Percentiles rank a stretch among this genome's conserved stretches.
These are phyloP conservation scores for Apocynum venetum DNA, from an alignment of 257 asterid genomes.

Conservation along the genomic window DNA sequence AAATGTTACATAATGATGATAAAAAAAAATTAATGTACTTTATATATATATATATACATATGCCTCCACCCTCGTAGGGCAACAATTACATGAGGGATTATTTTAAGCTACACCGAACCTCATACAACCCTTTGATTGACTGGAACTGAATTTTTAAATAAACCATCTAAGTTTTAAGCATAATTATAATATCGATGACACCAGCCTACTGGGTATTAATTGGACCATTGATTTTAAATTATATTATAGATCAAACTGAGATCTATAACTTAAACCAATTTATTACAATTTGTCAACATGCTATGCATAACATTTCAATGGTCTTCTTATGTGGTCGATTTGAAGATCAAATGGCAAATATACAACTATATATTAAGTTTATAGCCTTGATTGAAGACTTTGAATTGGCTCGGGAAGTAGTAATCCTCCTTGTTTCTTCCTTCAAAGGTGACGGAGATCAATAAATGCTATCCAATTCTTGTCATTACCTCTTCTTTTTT, in stretches of 20 bases:
- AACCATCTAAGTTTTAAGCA: not conserved
- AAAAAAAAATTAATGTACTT: too few species aligned
- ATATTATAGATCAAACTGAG: not conserved
- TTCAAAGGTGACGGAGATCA: not conserved
- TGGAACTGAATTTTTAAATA: not conserved
- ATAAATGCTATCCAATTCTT: too few species aligned
- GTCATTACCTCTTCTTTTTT: too few species aligned
- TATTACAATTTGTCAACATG: not conserved
- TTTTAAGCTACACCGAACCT: not conserved
- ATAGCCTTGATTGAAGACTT: slow-evolving; percentile 3
- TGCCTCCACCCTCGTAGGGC: too few species aligned
- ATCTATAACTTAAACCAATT: not conserved
- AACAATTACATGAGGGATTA: too few species aligned
- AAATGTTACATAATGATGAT: too few species aligned
- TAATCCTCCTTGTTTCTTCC: not conserved
- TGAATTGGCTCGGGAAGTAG: not conserved
- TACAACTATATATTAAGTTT: not conserved
- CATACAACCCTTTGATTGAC: not conserved
- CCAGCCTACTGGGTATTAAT: not conserved
- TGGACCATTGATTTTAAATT: not conserved
- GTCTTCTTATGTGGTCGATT: not conserved
- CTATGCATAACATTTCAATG: not conserved
- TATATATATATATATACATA: too few species aligned
- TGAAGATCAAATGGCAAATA: not conserved
- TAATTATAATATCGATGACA: not conserved